phyloP scores from a whole-genome alignment of 306 rosid genomes.

The Vigna hirtella region DNA sequence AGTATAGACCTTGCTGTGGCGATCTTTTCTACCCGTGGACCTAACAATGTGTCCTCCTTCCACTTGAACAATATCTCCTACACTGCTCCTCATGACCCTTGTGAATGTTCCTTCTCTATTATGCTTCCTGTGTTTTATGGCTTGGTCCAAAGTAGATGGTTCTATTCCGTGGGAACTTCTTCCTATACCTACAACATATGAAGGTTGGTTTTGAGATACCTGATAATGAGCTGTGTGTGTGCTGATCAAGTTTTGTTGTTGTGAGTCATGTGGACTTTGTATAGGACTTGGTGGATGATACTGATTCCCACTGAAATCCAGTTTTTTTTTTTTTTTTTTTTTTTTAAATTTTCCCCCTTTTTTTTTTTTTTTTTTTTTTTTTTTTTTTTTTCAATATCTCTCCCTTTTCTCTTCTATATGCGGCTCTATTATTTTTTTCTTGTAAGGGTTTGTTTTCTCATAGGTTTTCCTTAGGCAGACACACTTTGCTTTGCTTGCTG shows the following conservation, averaged over 20 bases:
- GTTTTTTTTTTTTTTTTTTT: slow-evolving; percentile 26
- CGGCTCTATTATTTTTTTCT: slow-evolving; percentile 22
- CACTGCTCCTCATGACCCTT: slow-evolving; percentile 66
- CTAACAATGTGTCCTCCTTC: slow-evolving; percentile 89
- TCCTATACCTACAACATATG: slow-evolving; percentile 36
- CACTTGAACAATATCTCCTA: slow-evolving; percentile 76
- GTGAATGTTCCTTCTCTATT: slow-evolving; percentile 26
- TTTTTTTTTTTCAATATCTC: slow-evolving; percentile 1
- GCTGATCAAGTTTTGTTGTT: slow-evolving; percentile 38
- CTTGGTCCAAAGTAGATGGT: slow-evolving; percentile 15
- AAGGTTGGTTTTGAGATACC: slow-evolving; percentile 18
- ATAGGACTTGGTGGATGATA: slow-evolving; percentile 32
- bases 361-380: slow-evolving; percentile 31
- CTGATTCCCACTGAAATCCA: slow-evolving; percentile 49
- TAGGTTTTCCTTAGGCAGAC: slow-evolving; percentile 22
- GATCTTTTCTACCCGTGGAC: slow-evolving; percentile 70
- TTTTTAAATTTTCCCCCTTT: too few species aligned
- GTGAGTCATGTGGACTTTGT: slow-evolving; percentile 32
- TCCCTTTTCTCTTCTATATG: not conserved
- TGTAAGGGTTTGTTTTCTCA: slow-evolving; percentile 21
- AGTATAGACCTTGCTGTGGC: slow-evolving; percentile 84
- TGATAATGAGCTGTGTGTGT: slow-evolving; percentile 5
- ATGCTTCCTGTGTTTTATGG: slow-evolving; percentile 33
- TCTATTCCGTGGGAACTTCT: slow-evolving; percentile 36
- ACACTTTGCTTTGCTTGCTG: slow-evolving; percentile 11